phyloP scores from a whole-genome alignment of 768 basidiomycete genomes.

The Lepiota venenata region DNA sequence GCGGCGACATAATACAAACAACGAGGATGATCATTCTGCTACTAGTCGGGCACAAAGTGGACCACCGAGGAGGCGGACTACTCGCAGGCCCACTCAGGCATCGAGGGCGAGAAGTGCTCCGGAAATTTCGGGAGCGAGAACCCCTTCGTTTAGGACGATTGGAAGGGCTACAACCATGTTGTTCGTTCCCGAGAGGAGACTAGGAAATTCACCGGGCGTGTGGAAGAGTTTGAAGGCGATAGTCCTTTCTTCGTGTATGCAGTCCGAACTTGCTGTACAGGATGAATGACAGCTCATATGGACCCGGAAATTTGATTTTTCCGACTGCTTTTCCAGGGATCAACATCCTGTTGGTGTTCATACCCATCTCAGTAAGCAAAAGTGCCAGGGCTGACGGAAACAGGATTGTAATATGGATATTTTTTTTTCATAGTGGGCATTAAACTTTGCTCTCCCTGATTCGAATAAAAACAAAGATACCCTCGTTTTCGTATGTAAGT shows the following conservation, averaged over 20 bases:
- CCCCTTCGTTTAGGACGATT: not conserved
- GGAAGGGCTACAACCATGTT: conserved; percentile 18
- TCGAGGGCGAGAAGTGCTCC: too few species aligned
- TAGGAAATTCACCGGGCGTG: conserved; percentile 44
- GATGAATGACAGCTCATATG: too few species aligned
- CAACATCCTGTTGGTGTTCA: conserved; percentile 68
- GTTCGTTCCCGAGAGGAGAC: conserved; percentile 31
- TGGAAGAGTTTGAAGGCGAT: conserved; percentile 50
- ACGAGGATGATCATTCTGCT: too few species aligned
- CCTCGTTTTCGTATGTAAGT: conserved; percentile 72
- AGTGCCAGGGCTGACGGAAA: too few species aligned
- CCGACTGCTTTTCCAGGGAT: conserved; percentile 40
- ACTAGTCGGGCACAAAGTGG: too few species aligned
- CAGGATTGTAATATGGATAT: not conserved
- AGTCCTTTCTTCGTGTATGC: conserved; percentile 54
- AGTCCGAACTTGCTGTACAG: not conserved
- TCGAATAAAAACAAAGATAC: conserved; percentile 42
- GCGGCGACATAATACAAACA: not conserved
- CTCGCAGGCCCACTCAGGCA: too few species aligned
- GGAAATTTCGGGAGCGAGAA: too few species aligned
- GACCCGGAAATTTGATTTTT: not conserved
- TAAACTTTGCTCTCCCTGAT: conserved; percentile 54
- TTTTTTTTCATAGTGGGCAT: conserved; percentile 55
- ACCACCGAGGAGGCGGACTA: too few species aligned
- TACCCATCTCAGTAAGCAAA: conserved; percentile 60